These are phyloP conservation scores for Quaeritorhiza haematococci DNA, from an alignment of 371 early-diverging fungal genomes.

Conservation along the genomic window DNA sequence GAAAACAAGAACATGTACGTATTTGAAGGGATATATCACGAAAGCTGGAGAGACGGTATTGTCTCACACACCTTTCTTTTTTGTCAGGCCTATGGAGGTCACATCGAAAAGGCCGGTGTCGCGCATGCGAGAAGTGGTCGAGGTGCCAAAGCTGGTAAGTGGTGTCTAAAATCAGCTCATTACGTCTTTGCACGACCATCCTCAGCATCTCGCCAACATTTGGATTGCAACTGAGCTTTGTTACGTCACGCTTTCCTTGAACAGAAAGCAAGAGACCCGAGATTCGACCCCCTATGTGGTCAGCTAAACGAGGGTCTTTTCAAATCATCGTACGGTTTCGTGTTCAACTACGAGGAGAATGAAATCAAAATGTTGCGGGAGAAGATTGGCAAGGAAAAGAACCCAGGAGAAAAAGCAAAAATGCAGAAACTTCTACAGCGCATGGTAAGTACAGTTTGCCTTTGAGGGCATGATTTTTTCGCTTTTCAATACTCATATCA, in stretches of 20 bases:
- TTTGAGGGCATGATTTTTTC: background rate
- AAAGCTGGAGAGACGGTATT: too few relatives aligned
- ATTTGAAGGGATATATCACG: too few relatives aligned
- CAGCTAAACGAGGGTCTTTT: slow-evolving; percentile 78
- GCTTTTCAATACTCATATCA: background rate
- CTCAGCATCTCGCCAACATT: background rate
- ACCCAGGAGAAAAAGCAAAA: slow-evolving; percentile 45
- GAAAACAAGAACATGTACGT: too few relatives aligned
- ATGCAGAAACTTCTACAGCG: slow-evolving; percentile 43
- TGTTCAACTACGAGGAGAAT: slow-evolving; percentile 64
- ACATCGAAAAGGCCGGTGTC: slow-evolving; percentile 77
- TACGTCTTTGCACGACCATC: too few relatives aligned
- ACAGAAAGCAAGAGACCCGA: slow-evolving; percentile 75
- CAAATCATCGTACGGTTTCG: slow-evolving; percentile 76
- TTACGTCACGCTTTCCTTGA: background rate
- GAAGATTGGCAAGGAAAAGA: slow-evolving; percentile 57
- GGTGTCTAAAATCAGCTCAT: too few relatives aligned
- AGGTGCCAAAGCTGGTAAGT: slow-evolving; percentile 48
- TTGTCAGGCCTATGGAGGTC: slow-evolving; percentile 67
- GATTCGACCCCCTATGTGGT: slow-evolving; percentile 83
- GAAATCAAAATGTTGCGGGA: slow-evolving; percentile 66
- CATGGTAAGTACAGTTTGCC: slow-evolving; percentile 39
- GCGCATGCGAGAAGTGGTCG: slow-evolving; percentile 71
- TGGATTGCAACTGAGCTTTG: background rate
- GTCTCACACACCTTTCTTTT: too few relatives aligned